Percentiles rank a stretch among this genome's conserved stretches.
These are phyloP conservation scores for Penicillium macrosclerotiorum DNA, from an alignment of 495 filamentous ascomycete species.

Conservation along the genomic window DNA sequence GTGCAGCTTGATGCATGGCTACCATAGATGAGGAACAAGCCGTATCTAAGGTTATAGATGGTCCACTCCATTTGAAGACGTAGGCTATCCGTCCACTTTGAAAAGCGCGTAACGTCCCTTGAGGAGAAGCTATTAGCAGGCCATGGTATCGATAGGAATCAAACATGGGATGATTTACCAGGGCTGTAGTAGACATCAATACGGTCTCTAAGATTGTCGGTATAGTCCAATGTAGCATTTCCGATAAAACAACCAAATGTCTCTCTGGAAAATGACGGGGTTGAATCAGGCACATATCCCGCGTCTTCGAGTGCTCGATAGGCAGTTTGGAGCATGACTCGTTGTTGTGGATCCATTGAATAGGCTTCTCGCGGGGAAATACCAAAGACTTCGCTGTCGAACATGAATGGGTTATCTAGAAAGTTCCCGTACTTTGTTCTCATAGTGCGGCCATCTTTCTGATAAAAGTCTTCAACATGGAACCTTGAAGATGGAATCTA, in stretches of 20 bases:
- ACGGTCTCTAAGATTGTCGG: no score
- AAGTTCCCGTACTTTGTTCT: no score
- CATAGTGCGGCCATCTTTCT: no score
- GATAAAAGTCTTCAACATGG: no score
- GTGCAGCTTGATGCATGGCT: conserved; percentile 14
- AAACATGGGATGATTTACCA: background rate
- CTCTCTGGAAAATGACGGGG: no score
- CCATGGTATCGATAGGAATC: no score
- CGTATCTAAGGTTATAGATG: conserved; percentile 28
- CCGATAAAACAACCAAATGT: no score
- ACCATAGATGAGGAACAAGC: conserved; percentile 27
- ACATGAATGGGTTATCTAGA: background rate
- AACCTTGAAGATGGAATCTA: no score
- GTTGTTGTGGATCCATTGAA: background rate
- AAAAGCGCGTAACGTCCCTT: no score
- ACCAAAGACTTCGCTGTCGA: background rate
- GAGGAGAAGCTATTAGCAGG: no score
- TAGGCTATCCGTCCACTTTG: conserved; percentile 10
- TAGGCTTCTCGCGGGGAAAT: background rate
- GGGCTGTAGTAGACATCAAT: background rate
- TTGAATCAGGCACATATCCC: no score
- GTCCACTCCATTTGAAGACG: conserved; percentile 33
- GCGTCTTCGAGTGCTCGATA: background rate
- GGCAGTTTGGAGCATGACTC: background rate
- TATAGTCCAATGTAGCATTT: no score